phyloP scores from a whole-genome alignment of 177 flowering plant species.

The Vitis hybrid region DNA sequence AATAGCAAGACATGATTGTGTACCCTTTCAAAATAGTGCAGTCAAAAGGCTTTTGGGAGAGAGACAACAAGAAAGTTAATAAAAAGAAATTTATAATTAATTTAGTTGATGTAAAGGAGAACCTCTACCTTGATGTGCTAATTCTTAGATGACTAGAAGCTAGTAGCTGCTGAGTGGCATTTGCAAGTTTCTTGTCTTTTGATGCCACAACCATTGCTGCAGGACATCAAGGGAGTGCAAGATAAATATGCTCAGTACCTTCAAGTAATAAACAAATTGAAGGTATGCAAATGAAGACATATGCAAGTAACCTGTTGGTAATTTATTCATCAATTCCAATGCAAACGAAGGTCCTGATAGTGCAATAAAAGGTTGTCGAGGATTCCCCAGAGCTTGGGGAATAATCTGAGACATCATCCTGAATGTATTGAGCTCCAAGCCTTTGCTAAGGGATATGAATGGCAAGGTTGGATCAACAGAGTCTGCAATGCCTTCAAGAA shows the following conservation, averaged over 20 bases:
- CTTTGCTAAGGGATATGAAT: slow-evolving; percentile 94
- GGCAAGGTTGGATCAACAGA: slow-evolving; percentile 85
- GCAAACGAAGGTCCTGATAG: slow-evolving; percentile 98
- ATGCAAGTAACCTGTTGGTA: slow-evolving; percentile 75
- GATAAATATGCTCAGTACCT: neutral
- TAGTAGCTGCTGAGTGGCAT: slow-evolving; percentile 82
- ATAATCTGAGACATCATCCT: slow-evolving; percentile 98
- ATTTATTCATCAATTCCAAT: slow-evolving; percentile 76
- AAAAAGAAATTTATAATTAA: neutral
- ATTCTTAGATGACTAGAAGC: slow-evolving; percentile 80
- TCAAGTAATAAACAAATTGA: neutral
- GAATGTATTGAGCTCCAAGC: slow-evolving; percentile 85
- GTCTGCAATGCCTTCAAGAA: slow-evolving; percentile 74
- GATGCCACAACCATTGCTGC: slow-evolving; percentile 98
- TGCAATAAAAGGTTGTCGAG: slow-evolving; percentile 90
- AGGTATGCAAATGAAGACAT: neutral
- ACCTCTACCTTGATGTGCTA: slow-evolving; percentile 62
- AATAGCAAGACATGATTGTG: too few relatives aligned
- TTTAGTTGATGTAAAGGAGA: neutral
- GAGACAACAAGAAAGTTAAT: neutral
- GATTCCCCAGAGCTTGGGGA: slow-evolving; percentile 71
- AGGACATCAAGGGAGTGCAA: slow-evolving; percentile 14
- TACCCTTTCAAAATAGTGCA: neutral
- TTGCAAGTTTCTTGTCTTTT: slow-evolving; percentile 83
- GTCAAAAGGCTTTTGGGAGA: neutral